These are phyloP conservation scores for Microsporum ferrugineum DNA, from an alignment of 2,329 filamentous ascomycete genomes.

Conservation along the genomic window DNA sequence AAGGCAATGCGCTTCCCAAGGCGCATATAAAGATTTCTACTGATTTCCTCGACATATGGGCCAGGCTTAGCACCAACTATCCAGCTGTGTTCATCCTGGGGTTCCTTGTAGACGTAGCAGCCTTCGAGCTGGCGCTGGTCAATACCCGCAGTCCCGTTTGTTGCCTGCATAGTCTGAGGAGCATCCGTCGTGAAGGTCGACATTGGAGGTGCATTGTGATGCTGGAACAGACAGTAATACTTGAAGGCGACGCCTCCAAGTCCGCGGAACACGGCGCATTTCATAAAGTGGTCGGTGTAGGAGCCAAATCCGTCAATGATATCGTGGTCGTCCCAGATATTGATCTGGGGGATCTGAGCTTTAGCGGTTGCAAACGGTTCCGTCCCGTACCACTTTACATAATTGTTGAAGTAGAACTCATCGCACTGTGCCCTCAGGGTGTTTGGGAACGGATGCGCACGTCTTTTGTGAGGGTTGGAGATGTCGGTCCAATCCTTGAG, in stretches of 20 bases:
- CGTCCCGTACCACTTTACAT: constrained; percentile 57
- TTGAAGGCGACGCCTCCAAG: constrained; percentile 50
- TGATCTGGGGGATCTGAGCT: constrained; percentile 51
- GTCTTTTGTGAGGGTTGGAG: constrained; percentile 48
- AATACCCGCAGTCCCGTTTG: constrained; percentile 41
- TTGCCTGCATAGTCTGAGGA: constrained; percentile 41
- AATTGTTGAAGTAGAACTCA: constrained; percentile 52
- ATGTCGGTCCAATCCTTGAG: constrained; percentile 56
- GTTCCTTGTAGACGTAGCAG: constrained; percentile 56
- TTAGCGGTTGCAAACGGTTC: constrained; percentile 50
- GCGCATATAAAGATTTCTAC: constrained; percentile 51
- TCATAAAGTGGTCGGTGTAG: constrained; percentile 58
- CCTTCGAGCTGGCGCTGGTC: constrained; percentile 64
- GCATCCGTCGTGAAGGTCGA: constrained; percentile 77
- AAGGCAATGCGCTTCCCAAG: constrained; percentile 55
- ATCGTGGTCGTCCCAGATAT: constrained; percentile 56
- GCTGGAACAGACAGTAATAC: constrained; percentile 56
- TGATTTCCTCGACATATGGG: constrained; percentile 52
- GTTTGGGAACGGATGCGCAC: constrained; percentile 54
- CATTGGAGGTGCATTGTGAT: constrained; percentile 70
- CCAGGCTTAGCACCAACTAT: constrained; percentile 66
- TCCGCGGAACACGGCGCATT: constrained; percentile 52
- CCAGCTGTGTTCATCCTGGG: constrained; percentile 56
- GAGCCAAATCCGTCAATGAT: constrained; percentile 58
- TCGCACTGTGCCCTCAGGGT: constrained; percentile 49